A percentile compares a stretch with the other conserved stretches of the same genome.
These are phyloP conservation scores for Pleurotus giganteus DNA, from an alignment of 768 basidiomycete species.

Conservation along the genomic window DNA sequence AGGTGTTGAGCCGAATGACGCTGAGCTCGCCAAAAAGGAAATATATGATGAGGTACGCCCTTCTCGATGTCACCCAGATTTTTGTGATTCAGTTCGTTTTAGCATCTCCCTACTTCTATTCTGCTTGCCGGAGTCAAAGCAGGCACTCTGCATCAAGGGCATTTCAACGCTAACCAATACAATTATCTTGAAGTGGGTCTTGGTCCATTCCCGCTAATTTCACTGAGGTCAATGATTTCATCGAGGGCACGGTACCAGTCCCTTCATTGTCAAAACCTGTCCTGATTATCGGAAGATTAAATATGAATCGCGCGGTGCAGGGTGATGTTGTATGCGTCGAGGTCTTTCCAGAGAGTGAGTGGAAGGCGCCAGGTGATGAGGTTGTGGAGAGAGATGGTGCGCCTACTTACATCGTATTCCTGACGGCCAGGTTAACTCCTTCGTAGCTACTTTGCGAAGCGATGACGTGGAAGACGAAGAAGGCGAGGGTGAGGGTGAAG, in stretches of 20 bases:
- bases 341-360: constrained; percentile 81
- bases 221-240: neutral
- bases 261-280: constrained; percentile 71
- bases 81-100: neutral
- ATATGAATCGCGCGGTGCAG: constrained; percentile 94
- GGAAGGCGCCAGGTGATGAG: constrained; percentile 90
- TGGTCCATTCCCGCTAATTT: neutral
- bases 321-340: constrained; percentile 93
- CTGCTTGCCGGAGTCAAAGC: constrained; percentile 82
- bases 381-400: constrained; percentile 91
- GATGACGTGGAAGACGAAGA: constrained; percentile 82
- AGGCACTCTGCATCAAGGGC: constrained; percentile 84
- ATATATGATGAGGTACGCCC: constrained; percentile 72
- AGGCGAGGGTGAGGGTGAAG: constrained; percentile 50
- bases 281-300: constrained; percentile 82
- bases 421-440: neutral
- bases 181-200: constrained; percentile 85
- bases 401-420: constrained; percentile 15
- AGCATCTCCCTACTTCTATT: constrained; percentile 54
- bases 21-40: constrained; percentile 48
- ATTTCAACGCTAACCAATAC: constrained; percentile 93
- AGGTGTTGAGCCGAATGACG: constrained; percentile 57
- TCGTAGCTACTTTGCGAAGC: constrained; percentile 75
- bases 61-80: neutral
- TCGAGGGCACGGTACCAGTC: constrained; percentile 77